These are phyloP conservation scores for Pseudotsuga menziesii DNA, from an alignment of 75 land plant genomes.

Conservation along the genomic window DNA sequence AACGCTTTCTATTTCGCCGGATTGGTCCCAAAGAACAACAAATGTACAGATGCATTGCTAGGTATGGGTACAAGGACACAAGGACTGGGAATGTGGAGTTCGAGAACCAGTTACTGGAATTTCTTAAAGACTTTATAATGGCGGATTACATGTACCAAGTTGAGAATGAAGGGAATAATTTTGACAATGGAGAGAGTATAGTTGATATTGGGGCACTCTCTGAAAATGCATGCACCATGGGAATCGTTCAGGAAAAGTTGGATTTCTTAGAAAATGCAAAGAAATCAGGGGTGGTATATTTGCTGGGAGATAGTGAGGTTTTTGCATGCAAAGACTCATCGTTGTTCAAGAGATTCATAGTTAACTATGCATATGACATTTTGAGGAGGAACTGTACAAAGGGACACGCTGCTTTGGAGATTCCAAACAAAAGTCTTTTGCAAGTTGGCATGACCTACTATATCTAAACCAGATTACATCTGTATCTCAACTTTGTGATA, in stretches of 20 bases:
- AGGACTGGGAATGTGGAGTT: slow-evolving; percentile 25
- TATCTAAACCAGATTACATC: neutral
- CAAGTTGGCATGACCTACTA: slow-evolving; percentile 64
- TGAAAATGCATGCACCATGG: neutral
- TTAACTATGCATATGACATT: slow-evolving; percentile 39
- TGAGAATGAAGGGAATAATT: neutral
- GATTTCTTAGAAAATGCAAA: neutral
- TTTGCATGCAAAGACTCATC: slow-evolving; percentile 26
- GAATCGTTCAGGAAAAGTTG: neutral
- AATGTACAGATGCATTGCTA: slow-evolving; percentile 51
- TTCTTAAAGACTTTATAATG: slow-evolving; percentile 37
- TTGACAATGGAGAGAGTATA: too few species aligned
- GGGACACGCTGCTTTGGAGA: slow-evolving; percentile 24
- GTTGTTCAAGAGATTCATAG: slow-evolving; percentile 32
- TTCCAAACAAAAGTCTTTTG: slow-evolving; percentile 41
- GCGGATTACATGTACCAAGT: neutral
- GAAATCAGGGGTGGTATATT: slow-evolving; percentile 15
- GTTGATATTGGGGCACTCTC: too few species aligned
- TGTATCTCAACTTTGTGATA: too few species aligned
- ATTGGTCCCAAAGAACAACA: slow-evolving; percentile 36
- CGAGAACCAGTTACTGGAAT: slow-evolving; percentile 33
- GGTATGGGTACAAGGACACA: slow-evolving; percentile 56
- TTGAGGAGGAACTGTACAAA: slow-evolving; percentile 46
- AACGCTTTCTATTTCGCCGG: slow-evolving; percentile 48
- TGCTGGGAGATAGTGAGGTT: slow-evolving; percentile 52